phyloP scores from a whole-genome alignment of 2,329 filamentous ascomycete species.

The Aspergillus pseudoterreus region DNA sequence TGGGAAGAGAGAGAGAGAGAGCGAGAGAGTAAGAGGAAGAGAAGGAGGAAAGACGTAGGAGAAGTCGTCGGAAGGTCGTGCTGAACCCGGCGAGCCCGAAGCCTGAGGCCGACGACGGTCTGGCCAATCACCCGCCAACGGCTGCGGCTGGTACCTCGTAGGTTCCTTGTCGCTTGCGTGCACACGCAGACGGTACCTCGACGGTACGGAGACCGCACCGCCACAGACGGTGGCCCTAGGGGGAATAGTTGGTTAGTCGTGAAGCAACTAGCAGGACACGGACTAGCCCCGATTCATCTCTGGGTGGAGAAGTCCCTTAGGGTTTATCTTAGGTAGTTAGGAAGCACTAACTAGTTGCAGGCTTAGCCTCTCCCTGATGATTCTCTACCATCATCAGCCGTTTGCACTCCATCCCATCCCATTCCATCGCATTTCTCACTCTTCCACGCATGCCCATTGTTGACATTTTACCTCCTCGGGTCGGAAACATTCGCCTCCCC shows the following conservation, averaged over 20 bases:
- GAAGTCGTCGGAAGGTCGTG: no score
- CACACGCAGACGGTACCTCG: background rate
- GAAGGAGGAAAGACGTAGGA: constrained; percentile 7
- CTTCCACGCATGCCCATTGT: background rate
- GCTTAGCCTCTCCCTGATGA: background rate
- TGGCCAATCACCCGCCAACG: background rate
- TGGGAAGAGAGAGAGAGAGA: constrained; percentile 5
- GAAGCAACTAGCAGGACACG: background rate
- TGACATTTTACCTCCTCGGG: constrained; percentile 5
- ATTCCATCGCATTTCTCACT: background rate
- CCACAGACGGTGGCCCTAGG: background rate
- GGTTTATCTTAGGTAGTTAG: no score
- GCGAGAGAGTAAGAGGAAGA: constrained; percentile 5
- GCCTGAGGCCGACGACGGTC: background rate
- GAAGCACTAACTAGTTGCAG: background rate
- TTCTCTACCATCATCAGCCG: background rate
- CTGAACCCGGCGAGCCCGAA: constrained; percentile 6
- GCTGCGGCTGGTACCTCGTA: background rate
- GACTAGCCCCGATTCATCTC: no score
- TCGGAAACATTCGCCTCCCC: constrained; percentile 10
- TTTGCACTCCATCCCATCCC: background rate
- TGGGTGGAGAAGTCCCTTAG: no score
- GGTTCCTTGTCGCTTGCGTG: background rate
- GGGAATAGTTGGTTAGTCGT: background rate
- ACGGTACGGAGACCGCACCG: background rate